A percentile compares a stretch with the other conserved stretches of the same genome.
These are phyloP conservation scores for Cardamine occulta DNA, from an alignment of 345 rosid species.

Conservation along the genomic window DNA sequence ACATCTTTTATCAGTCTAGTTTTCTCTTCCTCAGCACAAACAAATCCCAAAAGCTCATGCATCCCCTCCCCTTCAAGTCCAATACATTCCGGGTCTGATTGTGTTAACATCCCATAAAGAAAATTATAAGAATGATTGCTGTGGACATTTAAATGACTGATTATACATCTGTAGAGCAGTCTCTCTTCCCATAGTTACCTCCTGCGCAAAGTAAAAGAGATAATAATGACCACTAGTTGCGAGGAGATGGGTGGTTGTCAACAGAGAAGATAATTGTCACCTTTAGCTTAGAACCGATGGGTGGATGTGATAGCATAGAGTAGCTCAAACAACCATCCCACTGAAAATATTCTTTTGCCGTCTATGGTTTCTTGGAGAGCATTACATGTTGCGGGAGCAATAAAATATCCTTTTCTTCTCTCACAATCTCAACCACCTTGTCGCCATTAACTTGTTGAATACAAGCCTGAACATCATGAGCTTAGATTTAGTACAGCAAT, in stretches of 20 bases:
- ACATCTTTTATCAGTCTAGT: no score
- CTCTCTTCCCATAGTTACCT: conserved; percentile 41
- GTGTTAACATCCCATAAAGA: conserved; percentile 27
- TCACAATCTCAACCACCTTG: conserved; percentile 45
- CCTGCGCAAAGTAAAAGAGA: conserved; percentile 32
- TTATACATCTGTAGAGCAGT: conserved; percentile 32
- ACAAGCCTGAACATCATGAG: conserved; percentile 44
- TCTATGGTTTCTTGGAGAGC: conserved; percentile 57
- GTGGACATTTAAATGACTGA: background rate
- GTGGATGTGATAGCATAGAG: conserved; percentile 64
- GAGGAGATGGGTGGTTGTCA: conserved; percentile 10
- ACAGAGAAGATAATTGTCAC: conserved; percentile 35
- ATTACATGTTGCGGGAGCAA: conserved; percentile 89
- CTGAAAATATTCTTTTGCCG: conserved; percentile 56
- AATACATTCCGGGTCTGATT: no score
- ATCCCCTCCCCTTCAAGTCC: no score
- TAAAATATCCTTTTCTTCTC: conserved; percentile 59
- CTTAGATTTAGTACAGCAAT: background rate
- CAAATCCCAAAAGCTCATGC: no score
- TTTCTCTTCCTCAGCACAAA: no score
- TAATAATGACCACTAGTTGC: conserved; percentile 15
- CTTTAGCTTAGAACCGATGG: conserved; percentile 58
- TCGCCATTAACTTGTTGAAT: conserved; percentile 55
- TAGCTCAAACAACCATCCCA: conserved; percentile 70
- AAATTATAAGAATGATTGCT: conserved; percentile 22